phyloP scores from a whole-genome alignment of 257 asterid species.

The Eucommia ulmoides region DNA sequence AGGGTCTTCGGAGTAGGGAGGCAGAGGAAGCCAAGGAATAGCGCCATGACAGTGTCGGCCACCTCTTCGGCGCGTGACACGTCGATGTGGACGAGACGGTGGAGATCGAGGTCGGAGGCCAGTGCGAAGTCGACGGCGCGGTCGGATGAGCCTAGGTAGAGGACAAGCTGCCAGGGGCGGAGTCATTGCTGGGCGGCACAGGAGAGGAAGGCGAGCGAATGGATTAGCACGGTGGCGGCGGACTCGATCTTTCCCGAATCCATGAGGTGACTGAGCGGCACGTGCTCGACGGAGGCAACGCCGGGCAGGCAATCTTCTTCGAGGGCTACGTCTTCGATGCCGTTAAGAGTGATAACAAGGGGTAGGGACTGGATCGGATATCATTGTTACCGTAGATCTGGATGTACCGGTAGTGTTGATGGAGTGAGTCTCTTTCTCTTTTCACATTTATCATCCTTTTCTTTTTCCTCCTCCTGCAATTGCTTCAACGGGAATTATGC shows the following conservation, averaged over 20 bases:
- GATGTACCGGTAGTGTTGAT: conserved; percentile 4
- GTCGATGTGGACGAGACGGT: conserved; percentile 72
- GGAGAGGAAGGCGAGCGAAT: conserved; percentile 90
- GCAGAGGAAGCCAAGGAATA: conserved; percentile 68
- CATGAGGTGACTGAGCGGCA: conserved; percentile 75
- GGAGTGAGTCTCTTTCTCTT: conserved; percentile 5
- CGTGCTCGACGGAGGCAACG: conserved; percentile 77
- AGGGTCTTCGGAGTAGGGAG: no score
- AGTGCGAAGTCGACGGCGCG: conserved; percentile 77
- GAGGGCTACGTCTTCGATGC: conserved; percentile 65
- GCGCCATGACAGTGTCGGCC: conserved; percentile 96
- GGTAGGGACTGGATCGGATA: conserved; percentile 37
- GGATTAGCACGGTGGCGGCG: conserved; percentile 78
- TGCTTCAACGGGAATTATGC: no score
- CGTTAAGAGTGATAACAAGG: conserved; percentile 77
- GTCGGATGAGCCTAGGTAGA: conserved; percentile 93
- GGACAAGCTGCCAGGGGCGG: conserved; percentile 86
- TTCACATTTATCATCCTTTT: conserved; percentile 6
- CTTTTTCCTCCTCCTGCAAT: not conserved
- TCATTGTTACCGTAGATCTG: conserved; percentile 43
- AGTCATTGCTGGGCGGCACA: conserved; percentile 98
- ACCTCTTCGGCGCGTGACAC: conserved; percentile 95
- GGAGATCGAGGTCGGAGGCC: conserved; percentile 71
- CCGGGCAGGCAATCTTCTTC: conserved; percentile 76
- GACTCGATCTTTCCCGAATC: conserved; percentile 83